Conservation (phyloP, 163 green algal genomes). For the Volvox carteri region DNA sequence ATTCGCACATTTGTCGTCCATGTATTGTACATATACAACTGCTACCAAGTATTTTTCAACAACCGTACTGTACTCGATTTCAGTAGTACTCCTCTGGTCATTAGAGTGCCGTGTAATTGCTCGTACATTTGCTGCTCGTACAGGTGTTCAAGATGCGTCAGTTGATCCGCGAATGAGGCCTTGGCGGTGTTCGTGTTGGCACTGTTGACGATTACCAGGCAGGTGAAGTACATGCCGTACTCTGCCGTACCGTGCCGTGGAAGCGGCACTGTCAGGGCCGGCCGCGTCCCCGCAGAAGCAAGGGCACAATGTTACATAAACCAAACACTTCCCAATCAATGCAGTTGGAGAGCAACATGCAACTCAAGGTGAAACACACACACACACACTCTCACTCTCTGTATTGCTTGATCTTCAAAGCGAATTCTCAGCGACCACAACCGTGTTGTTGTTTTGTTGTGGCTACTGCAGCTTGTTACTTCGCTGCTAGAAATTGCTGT, state of each 20-base stretch:
- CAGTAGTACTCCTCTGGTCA: not conserved
- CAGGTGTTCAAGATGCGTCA: conserved; percentile 85
- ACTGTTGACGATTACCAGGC: conserved; percentile 91
- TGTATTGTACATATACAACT: not conserved
- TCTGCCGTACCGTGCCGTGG: no score
- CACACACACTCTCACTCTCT: not conserved
- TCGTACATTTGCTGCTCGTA: no score
- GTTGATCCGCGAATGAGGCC: conserved; percentile 75
- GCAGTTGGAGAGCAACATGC: not conserved
- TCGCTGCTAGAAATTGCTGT: no score
- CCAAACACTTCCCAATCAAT: not conserved
- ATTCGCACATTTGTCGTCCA: not conserved
- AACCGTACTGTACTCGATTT: not conserved
- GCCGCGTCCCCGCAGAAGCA: no score
- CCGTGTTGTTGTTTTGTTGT: no score
- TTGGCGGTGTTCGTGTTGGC: conserved; percentile 85
- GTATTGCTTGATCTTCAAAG: no score
- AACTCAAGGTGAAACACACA: not conserved
- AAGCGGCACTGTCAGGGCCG: not conserved
- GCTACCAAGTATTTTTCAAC: not conserved
- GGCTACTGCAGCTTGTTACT: no score
- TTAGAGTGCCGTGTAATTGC: not conserved
- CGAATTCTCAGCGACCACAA: no score
- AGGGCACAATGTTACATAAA: not conserved
- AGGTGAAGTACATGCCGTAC: not conserved